Percentiles rank a stretch among this genome's conserved stretches.
phyloP scores from a whole-genome alignment of 352 stramenopile species.

The Chloridella minuta region DNA sequence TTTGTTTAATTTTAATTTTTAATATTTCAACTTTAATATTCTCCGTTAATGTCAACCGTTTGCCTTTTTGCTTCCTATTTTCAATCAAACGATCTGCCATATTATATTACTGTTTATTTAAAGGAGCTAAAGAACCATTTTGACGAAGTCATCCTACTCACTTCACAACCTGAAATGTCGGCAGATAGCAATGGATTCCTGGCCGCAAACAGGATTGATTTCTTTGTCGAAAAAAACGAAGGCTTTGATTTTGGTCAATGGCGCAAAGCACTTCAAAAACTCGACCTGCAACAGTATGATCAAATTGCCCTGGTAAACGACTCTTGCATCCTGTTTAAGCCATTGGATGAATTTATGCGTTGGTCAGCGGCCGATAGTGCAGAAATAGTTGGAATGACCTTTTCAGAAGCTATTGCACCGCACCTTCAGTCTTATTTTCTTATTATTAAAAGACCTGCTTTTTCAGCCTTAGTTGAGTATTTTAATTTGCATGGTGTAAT shows the following conservation, averaged over 20 bases:
- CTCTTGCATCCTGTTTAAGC: constrained; percentile 1
- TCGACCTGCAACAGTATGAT: background rate
- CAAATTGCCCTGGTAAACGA: background rate
- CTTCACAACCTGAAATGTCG: background rate
- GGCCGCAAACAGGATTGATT: background rate
- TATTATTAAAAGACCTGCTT: background rate
- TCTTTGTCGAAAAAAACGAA: background rate
- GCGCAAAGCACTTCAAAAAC: background rate
- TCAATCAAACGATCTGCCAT: background rate
- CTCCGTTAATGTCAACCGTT: background rate
- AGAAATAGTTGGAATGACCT: background rate
- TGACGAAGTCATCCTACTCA: background rate
- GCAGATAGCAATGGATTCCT: background rate
- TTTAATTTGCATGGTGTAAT: background rate
- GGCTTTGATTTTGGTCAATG: background rate
- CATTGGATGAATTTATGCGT: background rate
- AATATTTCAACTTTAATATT: background rate
- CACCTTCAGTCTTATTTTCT: constrained; percentile 2
- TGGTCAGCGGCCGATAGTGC: background rate
- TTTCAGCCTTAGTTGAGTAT: background rate
- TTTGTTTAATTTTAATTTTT: background rate
- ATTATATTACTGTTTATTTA: background rate
- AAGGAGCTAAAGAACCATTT: constrained; percentile 5
- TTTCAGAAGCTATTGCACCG: background rate
- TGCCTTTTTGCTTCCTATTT: background rate